phyloP scores from a whole-genome alignment of 257 asterid species.

The Coffea eugenioides region DNA sequence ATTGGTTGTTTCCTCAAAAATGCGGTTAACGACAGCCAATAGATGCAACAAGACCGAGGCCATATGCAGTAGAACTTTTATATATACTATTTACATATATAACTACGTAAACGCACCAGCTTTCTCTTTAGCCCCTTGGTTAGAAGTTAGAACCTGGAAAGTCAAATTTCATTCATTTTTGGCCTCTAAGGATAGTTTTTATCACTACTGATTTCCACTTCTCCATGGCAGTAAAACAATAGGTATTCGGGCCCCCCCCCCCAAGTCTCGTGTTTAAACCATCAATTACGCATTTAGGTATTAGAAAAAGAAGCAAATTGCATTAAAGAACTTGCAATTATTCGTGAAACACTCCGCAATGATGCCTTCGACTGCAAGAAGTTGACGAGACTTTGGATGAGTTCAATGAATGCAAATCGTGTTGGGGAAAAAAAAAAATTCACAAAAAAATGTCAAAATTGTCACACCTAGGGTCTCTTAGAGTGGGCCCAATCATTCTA shows the following conservation, averaged over 20 bases:
- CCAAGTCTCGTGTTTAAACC: background rate
- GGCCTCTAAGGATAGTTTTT: background rate
- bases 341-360: background rate
- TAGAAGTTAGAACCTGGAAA: background rate
- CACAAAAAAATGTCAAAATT: background rate
- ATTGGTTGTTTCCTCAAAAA: too few species aligned
- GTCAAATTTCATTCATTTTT: background rate
- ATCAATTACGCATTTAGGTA: background rate
- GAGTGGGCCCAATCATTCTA: background rate
- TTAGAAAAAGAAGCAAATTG: background rate
- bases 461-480: background rate
- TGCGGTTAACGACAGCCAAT: too few species aligned
- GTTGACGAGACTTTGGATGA: background rate
- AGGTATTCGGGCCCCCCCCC: too few species aligned
- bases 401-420: background rate
- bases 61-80: too few species aligned
- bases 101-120: background rate
- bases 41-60: too few species aligned
- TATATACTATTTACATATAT: background rate
- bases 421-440: background rate
- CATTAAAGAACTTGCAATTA: background rate
- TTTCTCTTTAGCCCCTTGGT: background rate
- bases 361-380: background rate
- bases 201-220: background rate
- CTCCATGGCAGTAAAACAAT: too few species aligned